Evolutionary conservation across 225 moss, liverwort and hornwort species (phyloP), one percentile per base, ranked within the genome.

Genomic region (Asterella californica): DNA sequence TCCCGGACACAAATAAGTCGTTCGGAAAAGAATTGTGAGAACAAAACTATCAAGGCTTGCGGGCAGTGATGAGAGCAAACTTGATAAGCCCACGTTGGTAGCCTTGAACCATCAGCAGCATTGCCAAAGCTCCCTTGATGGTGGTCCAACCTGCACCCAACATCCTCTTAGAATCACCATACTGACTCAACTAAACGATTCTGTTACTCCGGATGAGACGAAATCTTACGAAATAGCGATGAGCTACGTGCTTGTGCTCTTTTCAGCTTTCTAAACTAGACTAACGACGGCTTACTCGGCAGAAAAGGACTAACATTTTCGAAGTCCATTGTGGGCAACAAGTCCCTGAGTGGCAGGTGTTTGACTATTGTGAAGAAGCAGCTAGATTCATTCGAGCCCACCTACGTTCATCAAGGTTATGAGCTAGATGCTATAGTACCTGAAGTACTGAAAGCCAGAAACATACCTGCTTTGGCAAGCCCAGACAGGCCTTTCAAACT

Each of bases 11-110:
- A 22, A 70, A 25, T 45, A 29, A 15, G 72, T 29, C 15, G 76
- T 6, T 38, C 32, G 3, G n/a, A 32, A 62, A 15, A 15, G 52
- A 79, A 67, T 49, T 67, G 33, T 50, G 32, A 37, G n/a, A 62
- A 72, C 53, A 82, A 79, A 32, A 48, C 37, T 69, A 78, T 29
- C 33, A 52, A 33, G 65, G 32, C 84, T 99, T 99, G 55, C 82
- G 88, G 11, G 91, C 92, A 57, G 91, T 92, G 77, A 99, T 93
- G 74, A 95, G 84, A 0, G 91, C 95, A 72, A 99, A 95, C 79
- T 99, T 99, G 85, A 99, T 93, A 9, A 95, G 95, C 30, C 97
- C 97, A 59, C 83, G 87, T 85, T 93, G 93, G 77, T 93, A 99
- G 42, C 97, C 97, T 88, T 90, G 90, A 27, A 99, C 89, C 97